Base-by-base conservation (phyloP, 345 rosid genomes). In the Draba incana region DNA sequence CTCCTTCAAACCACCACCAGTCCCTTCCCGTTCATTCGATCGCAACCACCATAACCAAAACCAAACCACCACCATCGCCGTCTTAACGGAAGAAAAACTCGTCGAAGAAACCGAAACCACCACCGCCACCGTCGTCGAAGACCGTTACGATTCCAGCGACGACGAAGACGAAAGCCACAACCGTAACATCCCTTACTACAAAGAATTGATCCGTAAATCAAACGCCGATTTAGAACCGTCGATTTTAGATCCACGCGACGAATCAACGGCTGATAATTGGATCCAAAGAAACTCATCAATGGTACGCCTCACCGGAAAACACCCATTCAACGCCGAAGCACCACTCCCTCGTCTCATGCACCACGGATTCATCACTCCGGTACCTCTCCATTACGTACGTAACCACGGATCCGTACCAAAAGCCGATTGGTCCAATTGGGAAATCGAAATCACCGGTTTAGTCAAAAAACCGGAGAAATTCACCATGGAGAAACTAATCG, bases 291-390 rank as follows among this genome's bases (percentile, higher is more conserved):
- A 91, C 83, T 70, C 90, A 1, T 51, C 86, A 20, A 85, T 91
- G 96, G 79, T 94, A 66, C 99, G 99, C 30, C 95, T 91, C 80
- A 87, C 97, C 2, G 97, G 99, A 39, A 94, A 94, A 62, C 97
- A 94, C 62, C 99, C 99, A 0, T 94, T 88, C 79, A 94, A 94
- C 86, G 79, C 85, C 1, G 99, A 91, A 62, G 64, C 99, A 0
- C 96, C 97, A 4, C 61, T 94, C 27, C 69, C 72, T 71, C 82
- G 88, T 37, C 97, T 94, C 54, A 88, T 91, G 96, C 91, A 86
- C 76, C 95, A 91, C 67, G 96, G 99, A 2, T 94, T 94, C 83
- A 88, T 94, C 66, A 90, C 99, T 37, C 97, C 97, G 2, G 91
- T 83, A 4, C 92, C 96, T 1, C 95, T 94, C 71, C 97, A 94